These are phyloP conservation scores for Solanum hybrid DNA, from an alignment of 305 asterid genomes.

Conservation along the genomic window DNA sequence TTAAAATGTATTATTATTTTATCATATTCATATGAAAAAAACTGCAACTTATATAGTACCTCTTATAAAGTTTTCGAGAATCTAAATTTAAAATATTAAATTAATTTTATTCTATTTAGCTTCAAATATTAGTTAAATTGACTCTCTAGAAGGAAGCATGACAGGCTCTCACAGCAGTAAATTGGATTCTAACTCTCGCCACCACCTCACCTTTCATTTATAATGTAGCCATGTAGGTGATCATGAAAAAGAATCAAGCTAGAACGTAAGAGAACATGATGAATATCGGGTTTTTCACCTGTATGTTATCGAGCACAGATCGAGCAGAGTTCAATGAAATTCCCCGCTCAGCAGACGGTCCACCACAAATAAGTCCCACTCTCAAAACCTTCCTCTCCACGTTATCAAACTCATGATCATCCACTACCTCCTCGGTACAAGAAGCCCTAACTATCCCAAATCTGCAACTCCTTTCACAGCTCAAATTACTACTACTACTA, in stretches of 20 bases:
- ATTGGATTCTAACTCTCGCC: not conserved
- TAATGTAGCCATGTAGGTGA: not conserved
- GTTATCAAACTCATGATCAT: conserved; percentile 4
- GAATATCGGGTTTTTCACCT: conserved; percentile 18
- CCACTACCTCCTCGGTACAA: conserved; percentile 18
- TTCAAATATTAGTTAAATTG: not conserved
- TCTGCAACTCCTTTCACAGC: conserved; percentile 12
- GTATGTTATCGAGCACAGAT: conserved; percentile 80
- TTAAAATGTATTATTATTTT: not conserved
- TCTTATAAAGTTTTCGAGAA: not conserved
- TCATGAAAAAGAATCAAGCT: not conserved
- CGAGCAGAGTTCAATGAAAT: conserved; percentile 80
- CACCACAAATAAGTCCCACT: conserved; percentile 79
- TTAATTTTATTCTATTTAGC: not conserved
- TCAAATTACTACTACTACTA: not conserved
- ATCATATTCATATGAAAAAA: no score
- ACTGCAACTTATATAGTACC: not conserved
- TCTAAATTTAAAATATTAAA: not conserved
- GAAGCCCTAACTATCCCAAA: conserved; percentile 23
- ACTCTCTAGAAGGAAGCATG: not conserved
- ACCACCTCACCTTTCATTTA: not conserved
- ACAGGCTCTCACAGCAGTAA: no score
- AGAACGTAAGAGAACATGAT: not conserved
- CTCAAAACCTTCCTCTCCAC: conserved; percentile 27
- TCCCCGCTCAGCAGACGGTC: conserved; percentile 92